phyloP scores from a whole-genome alignment of 2,329 filamentous ascomycete species.

The Macrophomina phaseolina region DNA sequence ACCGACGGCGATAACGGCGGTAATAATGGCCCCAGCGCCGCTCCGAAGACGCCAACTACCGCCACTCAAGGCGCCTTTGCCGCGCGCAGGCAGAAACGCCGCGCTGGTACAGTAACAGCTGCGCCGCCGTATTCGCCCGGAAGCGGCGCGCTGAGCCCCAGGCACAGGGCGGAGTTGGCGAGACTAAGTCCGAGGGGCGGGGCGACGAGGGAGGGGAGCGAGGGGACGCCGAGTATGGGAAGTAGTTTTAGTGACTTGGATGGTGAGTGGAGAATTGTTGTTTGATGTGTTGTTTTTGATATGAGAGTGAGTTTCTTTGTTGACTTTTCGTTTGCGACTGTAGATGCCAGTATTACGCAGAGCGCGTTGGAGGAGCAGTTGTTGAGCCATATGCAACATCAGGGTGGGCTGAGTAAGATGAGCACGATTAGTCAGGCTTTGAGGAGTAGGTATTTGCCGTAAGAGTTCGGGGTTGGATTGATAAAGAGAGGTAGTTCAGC shows the following conservation, averaged over 20 bases:
- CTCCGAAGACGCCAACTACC: neutral
- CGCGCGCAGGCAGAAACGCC: conserved; percentile 13
- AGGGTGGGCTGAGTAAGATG: conserved; percentile 58
- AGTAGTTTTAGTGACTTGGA: conserved; percentile 88
- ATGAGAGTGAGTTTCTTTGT: too few relatives aligned
- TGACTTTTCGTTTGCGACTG: neutral
- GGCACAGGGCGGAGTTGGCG: conserved; percentile 64
- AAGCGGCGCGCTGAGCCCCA: conserved; percentile 51
- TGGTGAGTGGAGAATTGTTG: conserved; percentile 52
- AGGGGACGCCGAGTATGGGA: conserved; percentile 79
- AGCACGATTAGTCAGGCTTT: conserved; percentile 69
- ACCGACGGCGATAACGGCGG: conserved; percentile 12
- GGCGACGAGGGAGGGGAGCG: conserved; percentile 65
- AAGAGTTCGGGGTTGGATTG: neutral
- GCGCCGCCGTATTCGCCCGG: conserved; percentile 1
- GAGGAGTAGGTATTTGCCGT: conserved; percentile 62
- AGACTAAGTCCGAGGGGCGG: conserved; percentile 58
- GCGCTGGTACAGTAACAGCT: conserved; percentile 11
- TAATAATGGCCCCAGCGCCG: neutral
- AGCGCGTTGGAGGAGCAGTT: conserved; percentile 80
- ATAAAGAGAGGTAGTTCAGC: neutral
- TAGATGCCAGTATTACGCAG: conserved; percentile 80
- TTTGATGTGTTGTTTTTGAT: neutral
- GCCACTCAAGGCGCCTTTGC: conserved; percentile 10
- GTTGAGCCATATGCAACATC: conserved; percentile 71